Evolutionary conservation across 139 green algal genomes (phyloP).

Genomic region (Eudorina sp.): DNA sequence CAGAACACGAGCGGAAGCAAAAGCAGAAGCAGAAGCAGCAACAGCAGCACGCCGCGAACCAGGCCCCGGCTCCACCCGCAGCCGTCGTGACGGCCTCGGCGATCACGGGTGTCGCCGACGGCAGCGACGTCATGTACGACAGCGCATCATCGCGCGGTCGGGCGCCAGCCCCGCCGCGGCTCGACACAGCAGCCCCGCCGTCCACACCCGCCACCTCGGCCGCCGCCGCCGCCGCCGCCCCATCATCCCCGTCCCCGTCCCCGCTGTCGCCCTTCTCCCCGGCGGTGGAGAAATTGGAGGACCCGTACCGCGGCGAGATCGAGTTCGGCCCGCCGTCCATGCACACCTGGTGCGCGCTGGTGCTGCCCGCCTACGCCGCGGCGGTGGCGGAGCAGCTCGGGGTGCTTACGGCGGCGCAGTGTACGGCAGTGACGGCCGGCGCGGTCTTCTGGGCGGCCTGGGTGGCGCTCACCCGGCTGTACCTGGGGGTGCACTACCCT

Average conservation of each 20-base stretch:
- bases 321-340: slow-evolving; percentile 52
- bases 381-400: neutral
- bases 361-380: slow-evolving; percentile 20
- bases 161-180: no score
- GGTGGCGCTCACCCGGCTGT: slow-evolving; percentile 28
- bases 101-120: no score
- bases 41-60: no score
- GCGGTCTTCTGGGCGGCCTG: slow-evolving; percentile 10
- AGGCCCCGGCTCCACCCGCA: no score
- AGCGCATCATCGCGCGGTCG: no score
- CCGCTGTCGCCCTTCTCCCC: neutral
- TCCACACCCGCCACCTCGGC: neutral
- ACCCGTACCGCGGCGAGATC: slow-evolving; percentile 27
- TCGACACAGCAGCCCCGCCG: no score
- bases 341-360: slow-evolving; percentile 44
- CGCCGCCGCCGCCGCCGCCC: neutral
- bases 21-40: neutral
- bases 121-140: no score
- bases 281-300: slow-evolving; percentile 20
- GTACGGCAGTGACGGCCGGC: neutral
- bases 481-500: slow-evolving; percentile 40
- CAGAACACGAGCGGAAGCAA: neutral
- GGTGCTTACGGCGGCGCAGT: neutral
- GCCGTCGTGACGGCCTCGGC: no score
- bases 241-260: neutral